Conservation (phyloP, 352 stramenopile genomes). For the Globisporangium emineosum region DNA sequence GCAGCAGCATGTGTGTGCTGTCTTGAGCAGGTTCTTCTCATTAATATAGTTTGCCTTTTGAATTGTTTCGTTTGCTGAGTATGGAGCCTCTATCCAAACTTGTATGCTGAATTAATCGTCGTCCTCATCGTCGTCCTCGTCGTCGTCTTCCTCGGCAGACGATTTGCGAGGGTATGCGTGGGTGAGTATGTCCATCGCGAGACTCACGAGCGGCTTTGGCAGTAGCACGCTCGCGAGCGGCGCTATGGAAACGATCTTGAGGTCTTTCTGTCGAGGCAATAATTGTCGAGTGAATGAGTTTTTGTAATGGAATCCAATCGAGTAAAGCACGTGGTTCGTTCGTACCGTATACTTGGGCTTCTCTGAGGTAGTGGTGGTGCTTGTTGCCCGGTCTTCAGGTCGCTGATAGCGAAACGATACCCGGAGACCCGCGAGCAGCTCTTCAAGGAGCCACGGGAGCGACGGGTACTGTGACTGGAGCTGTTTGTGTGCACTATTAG, state of each 20-base stretch:
- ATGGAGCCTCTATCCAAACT: too few species aligned
- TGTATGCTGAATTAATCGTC: too few species aligned
- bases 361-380: constrained; percentile 15
- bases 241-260: constrained; percentile 46
- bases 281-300: too few species aligned
- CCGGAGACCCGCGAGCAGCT: constrained; percentile 48
- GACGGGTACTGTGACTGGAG: constrained; percentile 33
- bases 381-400: constrained; percentile 19
- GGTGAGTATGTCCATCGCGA: constrained; percentile 38
- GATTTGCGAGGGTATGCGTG: constrained; percentile 12
- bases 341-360: constrained; percentile 30
- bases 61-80: neutral
- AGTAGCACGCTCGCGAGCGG: constrained; percentile 39
- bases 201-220: constrained; percentile 32
- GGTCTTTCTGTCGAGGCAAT: constrained; percentile 26
- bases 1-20: neutral
- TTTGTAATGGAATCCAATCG: too few species aligned
- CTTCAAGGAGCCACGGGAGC: constrained; percentile 40
- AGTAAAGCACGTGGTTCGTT: constrained; percentile 6
- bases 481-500: constrained; percentile 4
- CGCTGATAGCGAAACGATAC: constrained; percentile 49
- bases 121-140: too few species aligned
- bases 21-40: neutral
- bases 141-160: neutral
- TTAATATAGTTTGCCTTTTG: neutral